A percentile compares a stretch with the other conserved stretches of the same genome.
These are phyloP conservation scores for Dryas integrifolia DNA, from an alignment of 331 rosid species.

Conservation along the genomic window DNA sequence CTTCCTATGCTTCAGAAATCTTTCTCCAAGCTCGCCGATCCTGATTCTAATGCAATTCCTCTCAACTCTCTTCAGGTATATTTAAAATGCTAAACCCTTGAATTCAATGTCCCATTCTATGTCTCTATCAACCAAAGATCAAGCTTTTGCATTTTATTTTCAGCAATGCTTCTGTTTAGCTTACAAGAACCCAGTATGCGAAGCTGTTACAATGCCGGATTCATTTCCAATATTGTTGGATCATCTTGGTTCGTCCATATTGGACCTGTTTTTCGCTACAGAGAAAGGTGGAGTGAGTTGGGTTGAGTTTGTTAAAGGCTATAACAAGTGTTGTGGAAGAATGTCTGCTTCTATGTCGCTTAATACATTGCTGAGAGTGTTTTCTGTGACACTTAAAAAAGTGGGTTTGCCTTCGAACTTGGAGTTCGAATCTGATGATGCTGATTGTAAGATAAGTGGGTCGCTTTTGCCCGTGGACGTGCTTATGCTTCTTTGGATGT, in stretches of 20 bases:
- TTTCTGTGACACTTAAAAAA: conserved; percentile 26
- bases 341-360: conserved; percentile 59
- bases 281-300: conserved; percentile 59
- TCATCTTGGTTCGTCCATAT: conserved; percentile 53
- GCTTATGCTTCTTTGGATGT: conserved; percentile 56
- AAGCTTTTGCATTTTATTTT: neutral
- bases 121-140: neutral
- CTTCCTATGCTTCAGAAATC: conserved; percentile 67
- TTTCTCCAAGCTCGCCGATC: conserved; percentile 61
- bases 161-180: conserved; percentile 60
- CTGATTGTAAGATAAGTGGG: conserved; percentile 63
- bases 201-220: conserved; percentile 31
- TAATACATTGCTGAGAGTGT: conserved; percentile 50
- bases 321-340: conserved; percentile 66
- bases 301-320: conserved; percentile 72
- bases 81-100: neutral
- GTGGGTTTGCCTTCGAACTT: conserved; percentile 41
- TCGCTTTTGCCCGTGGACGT: conserved; percentile 54
- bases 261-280: conserved; percentile 52
- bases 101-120: neutral
- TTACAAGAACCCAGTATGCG: conserved; percentile 34
- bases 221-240: conserved; percentile 53
- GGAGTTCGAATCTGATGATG: conserved; percentile 60
- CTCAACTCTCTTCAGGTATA: conserved; percentile 49
- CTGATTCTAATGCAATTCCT: conserved; percentile 53